Conservation (phyloP, 805 yeast genomes). For the Ogataea ramenticola region DNA sequence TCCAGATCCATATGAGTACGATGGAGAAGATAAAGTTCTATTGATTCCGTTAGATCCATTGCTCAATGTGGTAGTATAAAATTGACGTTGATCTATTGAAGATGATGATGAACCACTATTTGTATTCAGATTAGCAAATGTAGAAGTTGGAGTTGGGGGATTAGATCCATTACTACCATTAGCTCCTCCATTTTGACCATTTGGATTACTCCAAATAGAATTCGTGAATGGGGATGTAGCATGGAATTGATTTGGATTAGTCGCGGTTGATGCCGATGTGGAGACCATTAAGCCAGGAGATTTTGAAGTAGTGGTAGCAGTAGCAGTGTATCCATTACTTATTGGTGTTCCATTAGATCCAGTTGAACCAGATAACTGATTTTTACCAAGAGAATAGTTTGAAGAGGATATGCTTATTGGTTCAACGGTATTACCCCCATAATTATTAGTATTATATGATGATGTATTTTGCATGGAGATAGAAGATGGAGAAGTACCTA, state of each 20-base stretch:
- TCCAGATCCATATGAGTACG: background rate
- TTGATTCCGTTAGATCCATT: background rate
- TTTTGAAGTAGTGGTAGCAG: background rate
- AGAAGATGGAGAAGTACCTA: background rate
- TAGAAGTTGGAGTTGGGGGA: background rate
- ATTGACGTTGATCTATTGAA: background rate
- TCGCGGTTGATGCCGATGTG: background rate
- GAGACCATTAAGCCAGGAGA: background rate
- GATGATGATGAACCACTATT: background rate
- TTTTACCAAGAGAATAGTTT: background rate
- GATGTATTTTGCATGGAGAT: background rate
- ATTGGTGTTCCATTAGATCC: background rate
- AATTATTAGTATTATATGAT: background rate
- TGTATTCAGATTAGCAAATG: background rate
- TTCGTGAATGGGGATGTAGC: constrained; percentile 4
- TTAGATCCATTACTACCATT: background rate
- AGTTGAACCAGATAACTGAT: no score
- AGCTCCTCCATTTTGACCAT: no score
- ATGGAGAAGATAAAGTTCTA: background rate
- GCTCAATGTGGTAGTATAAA: background rate
- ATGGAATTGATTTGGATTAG: background rate
- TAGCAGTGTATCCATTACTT: no score
- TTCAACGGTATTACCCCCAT: background rate
- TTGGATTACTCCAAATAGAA: constrained; percentile 4
- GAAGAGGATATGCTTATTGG: background rate